Base-by-base conservation (phyloP, 2,329 filamentous ascomycete genomes). In the Xenosphaeropsis pyriputrescens region DNA sequence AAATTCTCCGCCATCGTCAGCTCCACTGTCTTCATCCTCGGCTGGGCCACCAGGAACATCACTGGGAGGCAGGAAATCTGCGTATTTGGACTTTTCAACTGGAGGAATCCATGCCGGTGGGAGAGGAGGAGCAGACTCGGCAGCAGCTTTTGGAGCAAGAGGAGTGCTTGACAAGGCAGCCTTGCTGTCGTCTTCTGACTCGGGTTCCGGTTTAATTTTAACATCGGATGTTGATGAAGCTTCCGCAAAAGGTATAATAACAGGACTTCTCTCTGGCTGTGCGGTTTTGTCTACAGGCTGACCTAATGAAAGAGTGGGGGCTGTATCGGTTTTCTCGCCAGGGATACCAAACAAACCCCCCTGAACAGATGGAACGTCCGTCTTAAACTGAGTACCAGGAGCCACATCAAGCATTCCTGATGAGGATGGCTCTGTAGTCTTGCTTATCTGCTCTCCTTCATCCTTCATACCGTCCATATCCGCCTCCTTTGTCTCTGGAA, bases 401-500 rank as follows among this genome's bases (percentile, higher is more conserved):
- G 40, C 47, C 13, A 42, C 26, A 7, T 37, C 18, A 11, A 34
- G 14, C 12, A 39, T 39, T 29, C 40, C 45, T 19, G 50, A 47
- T 18, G 47, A 53, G 18, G 50, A 44, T 18, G 40, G 30, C 4
- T 45, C 47, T 4, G 47, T 51, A 11, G 45, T 43, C 31, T 17
- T 35, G 9, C 19, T 44, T 46, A 6, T 38, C 8, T 6, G 39
- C 12, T 22, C 41, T 35, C 16, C 40, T 13, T 51, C 51, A n/a
- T 44, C 37, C 8, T 18, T 35, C 34, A 32, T 39, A 26, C 41
- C 38, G 36, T 54, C 50, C 70, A 75, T 75, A 34, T 70, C 66
- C 40, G 69, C 61, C 18, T 75, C 71, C 47, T 67, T 69, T 1
- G 51, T 49, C 29, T 45, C 41, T 22, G 50, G 45, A 29, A 39